Evolutionary conservation across 176 grass and related monocot genomes (phyloP), one percentile per base, ranked within the genome.

Genomic region (Saccharum officinarum): DNA sequence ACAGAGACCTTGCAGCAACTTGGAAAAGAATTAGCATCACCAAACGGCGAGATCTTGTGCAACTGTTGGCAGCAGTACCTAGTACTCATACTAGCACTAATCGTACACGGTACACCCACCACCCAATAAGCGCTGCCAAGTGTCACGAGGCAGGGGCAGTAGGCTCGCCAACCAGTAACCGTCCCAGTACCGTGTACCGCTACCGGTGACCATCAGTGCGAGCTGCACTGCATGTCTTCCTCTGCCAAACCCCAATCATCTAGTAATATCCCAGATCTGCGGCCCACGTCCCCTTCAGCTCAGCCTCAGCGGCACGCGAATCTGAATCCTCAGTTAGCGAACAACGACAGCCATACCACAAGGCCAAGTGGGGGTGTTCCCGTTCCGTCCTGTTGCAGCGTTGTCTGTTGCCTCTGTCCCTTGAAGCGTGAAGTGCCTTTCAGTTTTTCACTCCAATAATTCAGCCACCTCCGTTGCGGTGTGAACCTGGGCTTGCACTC

Each of bases 11-110:
- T 1, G 78, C 83, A 77, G 77, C 87, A 33, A 50, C 31, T 37
- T 40, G 70, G 16, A n/a, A 85, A 81, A 33, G 65, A 71, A 82
- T 66, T 73, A 28, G 36, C 73, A 31, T 26, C 66, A 15, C 18
- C 30, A 6, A 25, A 80, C 67, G 34, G 89, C 69, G n/a, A 42
- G 84, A 80, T 84, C 38, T 81, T 39, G 42, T 41, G 71, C 71
- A 0, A 81, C 1, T 66, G 75, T 15, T 36, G 30, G 41, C n/a
- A 23, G 20, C 5, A 73, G 70, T 86, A 65, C 67, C 34, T 71
- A 22, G 74, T 42, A 17, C 44, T 8, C 26, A 6, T 30, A 45
- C 22, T 26, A 30, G 75, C 55, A 61, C 41, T 3, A 38, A 6
- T 17, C 31, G 18, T 20, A 22, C 66, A 52, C 33, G 34, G 33